phyloP scores from a whole-genome alignment of 164 flowering plant genomes.

The Santalum album region DNA sequence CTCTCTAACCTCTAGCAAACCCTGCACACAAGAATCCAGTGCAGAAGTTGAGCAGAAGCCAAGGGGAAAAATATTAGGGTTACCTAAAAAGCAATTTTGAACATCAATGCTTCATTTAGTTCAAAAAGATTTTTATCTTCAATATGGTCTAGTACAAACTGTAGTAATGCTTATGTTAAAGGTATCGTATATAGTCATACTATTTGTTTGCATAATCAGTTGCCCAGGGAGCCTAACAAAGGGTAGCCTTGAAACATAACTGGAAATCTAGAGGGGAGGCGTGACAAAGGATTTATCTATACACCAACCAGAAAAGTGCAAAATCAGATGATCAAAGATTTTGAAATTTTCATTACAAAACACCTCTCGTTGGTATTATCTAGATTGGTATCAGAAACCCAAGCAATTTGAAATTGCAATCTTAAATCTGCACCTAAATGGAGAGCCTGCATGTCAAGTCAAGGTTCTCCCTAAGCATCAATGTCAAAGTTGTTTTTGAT shows the following conservation, averaged over 20 bases:
- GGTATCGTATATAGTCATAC: slow-evolving; percentile 5
- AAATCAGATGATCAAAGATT: neutral
- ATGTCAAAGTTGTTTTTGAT: slow-evolving; percentile 76
- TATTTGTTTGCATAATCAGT: neutral
- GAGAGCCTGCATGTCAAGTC: slow-evolving; percentile 59
- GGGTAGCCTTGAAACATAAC: slow-evolving; percentile 76
- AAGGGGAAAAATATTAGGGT: neutral
- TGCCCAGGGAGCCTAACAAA: slow-evolving; percentile 74
- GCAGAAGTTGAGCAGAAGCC: neutral
- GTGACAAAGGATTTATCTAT: slow-evolving; percentile 81
- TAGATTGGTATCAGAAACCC: slow-evolving; percentile 80
- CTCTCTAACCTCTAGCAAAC: slow-evolving; percentile 87
- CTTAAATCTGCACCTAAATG: slow-evolving; percentile 99
- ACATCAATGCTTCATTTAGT: slow-evolving; percentile 30
- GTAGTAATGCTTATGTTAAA: slow-evolving; percentile 60
- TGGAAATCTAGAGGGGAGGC: too few relatives aligned
- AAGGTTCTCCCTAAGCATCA: slow-evolving; percentile 76
- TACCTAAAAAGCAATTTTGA: neutral
- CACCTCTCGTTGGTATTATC: slow-evolving; percentile 31
- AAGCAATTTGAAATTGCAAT: slow-evolving; percentile 84
- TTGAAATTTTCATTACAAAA: too few relatives aligned
- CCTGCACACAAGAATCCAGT: slow-evolving; percentile 32
- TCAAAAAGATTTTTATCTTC: slow-evolving; percentile 90
- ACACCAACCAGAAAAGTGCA: slow-evolving; percentile 61
- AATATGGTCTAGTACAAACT: slow-evolving; percentile 63